These are phyloP conservation scores for Trichosporon sp. DNA, from an alignment of 1,284 basidiomycete species.

Conservation along the genomic window DNA sequence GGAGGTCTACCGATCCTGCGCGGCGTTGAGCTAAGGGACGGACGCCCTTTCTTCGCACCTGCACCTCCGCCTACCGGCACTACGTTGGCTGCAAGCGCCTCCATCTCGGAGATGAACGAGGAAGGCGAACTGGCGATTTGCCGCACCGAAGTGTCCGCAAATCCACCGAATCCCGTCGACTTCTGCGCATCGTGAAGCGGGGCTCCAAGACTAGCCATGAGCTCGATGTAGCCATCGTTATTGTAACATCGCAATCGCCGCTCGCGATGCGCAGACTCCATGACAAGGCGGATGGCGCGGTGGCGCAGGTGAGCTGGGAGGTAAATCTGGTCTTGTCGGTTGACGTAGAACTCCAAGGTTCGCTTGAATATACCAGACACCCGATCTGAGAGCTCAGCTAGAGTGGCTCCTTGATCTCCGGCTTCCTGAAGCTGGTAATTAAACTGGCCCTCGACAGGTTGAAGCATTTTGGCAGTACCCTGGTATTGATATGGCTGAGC, in stretches of 20 bases:
- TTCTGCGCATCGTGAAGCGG: constrained; percentile 15
- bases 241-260: constrained; percentile 32
- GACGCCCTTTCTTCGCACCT: neutral
- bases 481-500: constrained; percentile 11
- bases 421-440: constrained; percentile 20
- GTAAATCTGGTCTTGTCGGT: constrained; percentile 25
- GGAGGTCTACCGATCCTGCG: neutral
- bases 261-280: constrained; percentile 34
- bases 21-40: neutral
- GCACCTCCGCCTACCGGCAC: constrained; percentile 5
- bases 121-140: constrained; percentile 4
- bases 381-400: constrained; percentile 20
- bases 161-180: constrained; percentile 22
- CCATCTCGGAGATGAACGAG: constrained; percentile 6
- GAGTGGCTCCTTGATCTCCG: constrained; percentile 22
- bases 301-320: constrained; percentile 30
- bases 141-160: constrained; percentile 21
- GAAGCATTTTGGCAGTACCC: constrained; percentile 11
- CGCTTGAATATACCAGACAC: constrained; percentile 28
- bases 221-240: constrained; percentile 21
- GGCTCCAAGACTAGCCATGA: constrained; percentile 23
- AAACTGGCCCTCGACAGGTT: constrained; percentile 29
- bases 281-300: constrained; percentile 23
- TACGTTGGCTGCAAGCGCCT: neutral
- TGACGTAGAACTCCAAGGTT: constrained; percentile 31